Evolutionary conservation across 2,329 filamentous ascomycete genomes (phyloP), one percentile per base, ranked within the genome.

Genomic region (Alternaria dauci): DNA sequence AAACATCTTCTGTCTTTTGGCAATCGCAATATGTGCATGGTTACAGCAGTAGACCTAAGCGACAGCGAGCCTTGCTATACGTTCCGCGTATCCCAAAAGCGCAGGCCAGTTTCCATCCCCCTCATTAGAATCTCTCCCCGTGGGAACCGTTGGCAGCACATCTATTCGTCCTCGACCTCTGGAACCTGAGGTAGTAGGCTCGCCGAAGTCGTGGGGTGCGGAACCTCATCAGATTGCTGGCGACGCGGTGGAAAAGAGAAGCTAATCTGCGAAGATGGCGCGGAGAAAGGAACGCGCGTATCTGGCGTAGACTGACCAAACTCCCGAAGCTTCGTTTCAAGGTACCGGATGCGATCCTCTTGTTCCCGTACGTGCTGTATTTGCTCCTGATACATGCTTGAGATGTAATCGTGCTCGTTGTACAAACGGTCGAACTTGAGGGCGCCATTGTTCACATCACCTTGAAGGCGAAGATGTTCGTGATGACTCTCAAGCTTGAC

Each of bases 251-350:
- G 62, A 14, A 50, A 36, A 14, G 55, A 39, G 28, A 70, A 67
- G 25, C 32, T 54, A 36, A 63, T 58, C 42, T 61, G 53, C 8
- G 59, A 59, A n/a, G 66, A 26, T 1, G 67, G 67, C 32, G 67
- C 66, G 18, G 61, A 68, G 38, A 62, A 62, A 1, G 66, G 66
- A 18, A 46, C n/a, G 5, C 25, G 41, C n/a, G 30, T 18, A 5
- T 23, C 14, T 5, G 41, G 53, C 14, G 54, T 55, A 8, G 20
- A 26, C 11, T 59, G 55, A 9, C 60, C 56, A 8, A 54, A 58
- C 51, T 78, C 74, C 36, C 67, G 61, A 1, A 77, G 52, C 59
- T 66, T 74, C 12, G 54, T 58, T 32, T 76, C 66, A 18, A 79
- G 68, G 11, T 77, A 74, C 4, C 56, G 47, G 48, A 78, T 74